Base-by-base conservation (phyloP, 2,329 filamentous ascomycete species). In the Amesomyces nigricolor region DNA sequence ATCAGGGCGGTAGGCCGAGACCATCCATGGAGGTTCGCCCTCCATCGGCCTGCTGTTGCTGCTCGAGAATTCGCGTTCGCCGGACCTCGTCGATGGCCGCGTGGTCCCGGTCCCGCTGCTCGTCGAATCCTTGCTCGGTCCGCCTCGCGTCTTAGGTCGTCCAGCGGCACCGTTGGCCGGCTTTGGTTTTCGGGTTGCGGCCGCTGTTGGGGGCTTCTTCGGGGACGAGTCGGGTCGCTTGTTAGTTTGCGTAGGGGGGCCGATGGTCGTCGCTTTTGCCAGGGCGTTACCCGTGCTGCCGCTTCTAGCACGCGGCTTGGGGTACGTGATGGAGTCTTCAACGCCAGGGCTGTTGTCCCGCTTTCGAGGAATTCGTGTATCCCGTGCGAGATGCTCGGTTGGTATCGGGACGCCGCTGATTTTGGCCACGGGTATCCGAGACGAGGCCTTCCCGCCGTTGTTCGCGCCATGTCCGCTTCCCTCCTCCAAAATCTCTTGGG, bases 11-110 rank as follows among this genome's bases (percentile, higher is more conserved):
- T 96, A 99, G 72, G 95, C 90, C 19, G 88, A 89, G 45, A 94
- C 82, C 72, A 97, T 82, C 94, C 94, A 99, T 50, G 94, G 94
- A 9, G 94, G 91, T 52, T 97, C 92, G 17, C 94, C 94, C 75
- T 97, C 94, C 0, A 91, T 91, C 42, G 85, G 82, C 67, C 89
- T 82, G 70, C 78, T 68, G 65, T 70, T 64, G 68, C 72, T 65
- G 42, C 35, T 56, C 6, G 73, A 70, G 30, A 78, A 62, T 56
- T 81, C 81, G 22, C 83, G 64, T 54, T 81, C 81, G 17, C 83
- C 84, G 6, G 82, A 83, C 57, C 83, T 77, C 1, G 85, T 88
- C 3, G 76, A 73, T 17, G 86, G 85, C 13, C 84, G 78, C 35
- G 79, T 83, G 57, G 68, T 70, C 49, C 75, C 79, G 47, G 64